Conservation (phyloP, 768 basidiomycete genomes). For the Agrocybe praecox region DNA sequence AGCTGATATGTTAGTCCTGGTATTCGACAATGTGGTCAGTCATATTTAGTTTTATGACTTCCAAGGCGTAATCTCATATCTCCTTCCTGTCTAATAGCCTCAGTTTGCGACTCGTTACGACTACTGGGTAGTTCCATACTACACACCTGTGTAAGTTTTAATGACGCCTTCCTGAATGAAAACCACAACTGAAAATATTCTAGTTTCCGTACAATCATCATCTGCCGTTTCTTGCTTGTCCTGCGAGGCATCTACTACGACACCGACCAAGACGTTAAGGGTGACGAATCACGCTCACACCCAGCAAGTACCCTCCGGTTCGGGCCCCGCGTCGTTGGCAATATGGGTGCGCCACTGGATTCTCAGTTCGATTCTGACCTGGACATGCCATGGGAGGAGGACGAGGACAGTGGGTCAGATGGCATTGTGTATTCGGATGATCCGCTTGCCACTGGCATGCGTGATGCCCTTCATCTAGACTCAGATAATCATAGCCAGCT, state of each 20-base stretch:
- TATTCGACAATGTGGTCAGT: conserved; percentile 21
- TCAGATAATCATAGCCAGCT: not conserved
- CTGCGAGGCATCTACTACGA: conserved; percentile 26
- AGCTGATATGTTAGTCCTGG: conserved; percentile 32
- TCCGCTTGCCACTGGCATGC: conserved; percentile 24
- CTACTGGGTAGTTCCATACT: conserved; percentile 37
- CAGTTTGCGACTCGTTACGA: conserved; percentile 29
- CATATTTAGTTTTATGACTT: not conserved
- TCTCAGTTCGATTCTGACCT: conserved; percentile 10
- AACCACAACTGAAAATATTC: not conserved
- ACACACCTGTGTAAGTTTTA: conserved; percentile 31
- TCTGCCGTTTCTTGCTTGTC: conserved; percentile 33
- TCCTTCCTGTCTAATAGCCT: conserved; percentile 16
- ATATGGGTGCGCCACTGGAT: conserved; percentile 28
- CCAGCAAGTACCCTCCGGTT: conserved; percentile 19
- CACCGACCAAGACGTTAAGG: conserved; percentile 15
- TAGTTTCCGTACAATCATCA: conserved; percentile 36
- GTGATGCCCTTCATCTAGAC: not conserved
- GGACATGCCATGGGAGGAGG: conserved; percentile 13
- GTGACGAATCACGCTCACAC: conserved; percentile 4
- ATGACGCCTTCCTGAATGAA: not conserved
- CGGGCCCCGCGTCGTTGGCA: conserved; percentile 26
- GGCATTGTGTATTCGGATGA: conserved; percentile 21
- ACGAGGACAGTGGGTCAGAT: conserved; percentile 10
- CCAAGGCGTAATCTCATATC: not conserved